Percentiles rank a stretch among this genome's conserved stretches.
Conservation (phyloP, 2,329 filamentous ascomycete species). For the Fragosphaeria purpurea region DNA sequence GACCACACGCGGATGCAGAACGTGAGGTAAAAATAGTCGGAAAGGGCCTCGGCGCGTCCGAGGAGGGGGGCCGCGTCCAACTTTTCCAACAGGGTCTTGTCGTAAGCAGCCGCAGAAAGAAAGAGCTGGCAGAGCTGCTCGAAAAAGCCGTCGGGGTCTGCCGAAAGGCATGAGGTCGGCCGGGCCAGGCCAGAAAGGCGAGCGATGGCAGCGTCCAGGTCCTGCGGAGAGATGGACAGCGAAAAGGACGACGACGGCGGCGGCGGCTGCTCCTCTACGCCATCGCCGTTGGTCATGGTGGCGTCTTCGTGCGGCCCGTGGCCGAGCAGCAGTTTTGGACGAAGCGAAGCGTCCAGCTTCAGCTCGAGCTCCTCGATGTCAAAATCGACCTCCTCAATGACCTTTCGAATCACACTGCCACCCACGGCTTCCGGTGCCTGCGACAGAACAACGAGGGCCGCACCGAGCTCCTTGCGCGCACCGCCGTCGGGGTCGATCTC, state of each 20-base stretch:
- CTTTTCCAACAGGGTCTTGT: slow-evolving; percentile 31
- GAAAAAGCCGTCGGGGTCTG: slow-evolving; percentile 42
- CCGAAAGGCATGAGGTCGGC: slow-evolving; percentile 39
- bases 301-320: slow-evolving; percentile 33
- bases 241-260: background rate
- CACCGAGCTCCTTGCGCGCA: slow-evolving; percentile 54
- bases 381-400: slow-evolving; percentile 56
- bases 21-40: slow-evolving; percentile 58
- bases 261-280: slow-evolving; percentile 11
- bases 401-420: slow-evolving; percentile 54
- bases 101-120: slow-evolving; percentile 37
- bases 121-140: slow-evolving; percentile 50
- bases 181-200: slow-evolving; percentile 23
- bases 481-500: slow-evolving; percentile 43
- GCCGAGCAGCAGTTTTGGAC: slow-evolving; percentile 42
- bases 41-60: slow-evolving; percentile 41
- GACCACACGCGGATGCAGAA: slow-evolving; percentile 71
- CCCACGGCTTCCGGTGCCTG: slow-evolving; percentile 49
- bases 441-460: slow-evolving; percentile 56
- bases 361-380: slow-evolving; percentile 68
- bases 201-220: slow-evolving; percentile 29
- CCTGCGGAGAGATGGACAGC: slow-evolving; percentile 14
- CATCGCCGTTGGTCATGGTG: slow-evolving; percentile 32
- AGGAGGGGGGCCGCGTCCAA: slow-evolving; percentile 49
- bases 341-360: slow-evolving; percentile 60